Base-by-base conservation (phyloP, 805 yeast species). In the Ogataea saltuana region DNA sequence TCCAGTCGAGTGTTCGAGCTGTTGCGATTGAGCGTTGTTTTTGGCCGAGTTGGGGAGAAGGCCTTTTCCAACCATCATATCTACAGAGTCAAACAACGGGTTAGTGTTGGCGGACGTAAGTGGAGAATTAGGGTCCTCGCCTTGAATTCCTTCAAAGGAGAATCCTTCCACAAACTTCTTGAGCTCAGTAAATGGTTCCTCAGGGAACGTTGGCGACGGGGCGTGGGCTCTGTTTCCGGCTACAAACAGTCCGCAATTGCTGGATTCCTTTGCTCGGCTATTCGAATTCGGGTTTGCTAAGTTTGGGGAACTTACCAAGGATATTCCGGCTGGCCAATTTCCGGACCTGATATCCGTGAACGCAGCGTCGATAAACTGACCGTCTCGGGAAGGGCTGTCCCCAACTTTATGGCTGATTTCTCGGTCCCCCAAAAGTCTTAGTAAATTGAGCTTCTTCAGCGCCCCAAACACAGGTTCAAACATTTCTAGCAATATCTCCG, bases 111-210 rank as follows among this genome's bases (percentile, higher is more conserved):
- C 38, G 4, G 43, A 33, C 16, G 42, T 33, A 4, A 31, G 9
- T 9, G 48, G 43, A 7, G 48, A 39, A 11, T 30, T 27, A 11
- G n/a, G 32, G 17, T 36, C 45, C n/a, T 33, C 38, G 4, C 31
- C 29, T 9, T 29, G 29, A 12, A 28, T 34, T 17, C 42, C 31
- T n/a, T 41, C 48, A 20, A 46, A 39, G 20, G 41, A 45, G 5
- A 49, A 29, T 17, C 50, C 44, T 12, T 45, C 49, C 31, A 48
- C 54, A 50, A 50, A 50, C 25, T 36, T 45, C 42, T 39, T 49
- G 27, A 46, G 20, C 12, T 45, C 54, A 5, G 33, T 8, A 10
- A 44, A 20, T 8, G 51, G 45, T 4, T 39, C 42, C n/a, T 34
- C 44, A 18, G 25, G 23, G 25, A 27, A 15, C 13, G 18, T 16